phyloP scores from a whole-genome alignment of 2,329 filamentous ascomycete genomes.

The Colletotrichum siamense region DNA sequence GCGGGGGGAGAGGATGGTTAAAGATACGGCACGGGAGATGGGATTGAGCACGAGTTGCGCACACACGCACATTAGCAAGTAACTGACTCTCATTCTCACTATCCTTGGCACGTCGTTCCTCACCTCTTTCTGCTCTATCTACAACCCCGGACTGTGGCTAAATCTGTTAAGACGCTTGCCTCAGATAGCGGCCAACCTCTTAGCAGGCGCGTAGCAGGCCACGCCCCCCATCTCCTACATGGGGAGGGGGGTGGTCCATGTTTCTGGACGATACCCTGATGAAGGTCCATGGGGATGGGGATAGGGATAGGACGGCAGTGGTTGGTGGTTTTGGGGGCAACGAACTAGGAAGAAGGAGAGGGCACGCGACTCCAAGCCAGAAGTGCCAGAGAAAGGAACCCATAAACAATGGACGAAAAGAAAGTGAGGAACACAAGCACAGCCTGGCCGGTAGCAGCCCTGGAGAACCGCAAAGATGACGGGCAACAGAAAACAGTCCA shows the following conservation, averaged over 20 bases:
- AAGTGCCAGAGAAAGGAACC: not conserved
- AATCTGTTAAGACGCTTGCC: constrained; percentile 7
- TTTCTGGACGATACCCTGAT: not conserved
- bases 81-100: constrained; percentile 9
- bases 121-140: not conserved
- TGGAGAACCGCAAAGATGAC: not conserved
- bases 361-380: constrained; percentile 20
- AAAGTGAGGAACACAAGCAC: not conserved
- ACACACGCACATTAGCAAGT: not conserved
- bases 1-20: not conserved
- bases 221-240: not conserved
- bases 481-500: not conserved
- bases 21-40: not conserved
- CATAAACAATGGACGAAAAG: not conserved
- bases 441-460: not conserved
- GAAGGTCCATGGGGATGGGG: not conserved
- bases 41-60: not conserved
- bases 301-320: not conserved
- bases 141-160: constrained; percentile 7
- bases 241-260: not conserved
- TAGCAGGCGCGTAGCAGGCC: constrained; percentile 4
- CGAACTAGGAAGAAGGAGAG: constrained; percentile 1
- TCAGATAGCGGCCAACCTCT: not conserved
- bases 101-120: constrained; percentile 3
- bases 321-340: not conserved